These are phyloP conservation scores for Tolypocladium tropicale DNA, from an alignment of 2,329 filamentous ascomycete species.

Conservation along the genomic window DNA sequence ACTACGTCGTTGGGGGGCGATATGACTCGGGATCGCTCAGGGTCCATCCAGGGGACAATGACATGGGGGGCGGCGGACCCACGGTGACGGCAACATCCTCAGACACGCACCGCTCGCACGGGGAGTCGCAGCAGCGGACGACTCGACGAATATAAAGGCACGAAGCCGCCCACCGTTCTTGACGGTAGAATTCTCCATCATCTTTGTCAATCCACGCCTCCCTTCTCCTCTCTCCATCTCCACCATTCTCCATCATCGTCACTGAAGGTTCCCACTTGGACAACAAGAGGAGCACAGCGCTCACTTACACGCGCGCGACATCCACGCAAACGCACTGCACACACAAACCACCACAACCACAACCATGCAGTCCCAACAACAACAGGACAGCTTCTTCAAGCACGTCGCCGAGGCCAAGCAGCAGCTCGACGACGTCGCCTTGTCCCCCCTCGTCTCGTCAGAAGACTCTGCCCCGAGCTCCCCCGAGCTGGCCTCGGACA, in stretches of 20 bases:
- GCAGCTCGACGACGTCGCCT: slow-evolving; percentile 14
- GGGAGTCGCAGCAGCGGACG: neutral
- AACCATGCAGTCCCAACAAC: slow-evolving; percentile 6
- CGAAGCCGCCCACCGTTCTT: slow-evolving; percentile 25
- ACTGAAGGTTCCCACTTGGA: neutral
- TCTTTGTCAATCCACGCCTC: slow-evolving; percentile 7
- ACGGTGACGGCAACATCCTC: slow-evolving; percentile 1
- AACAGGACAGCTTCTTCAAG: slow-evolving; percentile 17
- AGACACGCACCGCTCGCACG: neutral
- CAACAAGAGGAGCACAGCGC: neutral
- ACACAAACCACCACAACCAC: slow-evolving; percentile 4
- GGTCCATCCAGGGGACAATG: neutral
- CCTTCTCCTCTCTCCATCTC: neutral
- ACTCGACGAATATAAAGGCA: slow-evolving; percentile 20
- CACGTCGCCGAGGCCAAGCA: slow-evolving; percentile 18
- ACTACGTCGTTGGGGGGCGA: neutral
- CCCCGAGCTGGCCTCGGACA: slow-evolving; percentile 23
- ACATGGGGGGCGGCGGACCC: neutral
- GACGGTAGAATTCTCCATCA: slow-evolving; percentile 21
- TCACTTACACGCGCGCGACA: slow-evolving; percentile 1
- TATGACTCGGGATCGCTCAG: neutral
- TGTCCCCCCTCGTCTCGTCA: slow-evolving; percentile 8
- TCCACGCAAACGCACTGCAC: neutral
- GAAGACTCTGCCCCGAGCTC: slow-evolving; percentile 22
- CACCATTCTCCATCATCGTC: neutral